These are phyloP conservation scores for Abelmoschus esculentus DNA, from an alignment of 345 rosid genomes.

Conservation along the genomic window DNA sequence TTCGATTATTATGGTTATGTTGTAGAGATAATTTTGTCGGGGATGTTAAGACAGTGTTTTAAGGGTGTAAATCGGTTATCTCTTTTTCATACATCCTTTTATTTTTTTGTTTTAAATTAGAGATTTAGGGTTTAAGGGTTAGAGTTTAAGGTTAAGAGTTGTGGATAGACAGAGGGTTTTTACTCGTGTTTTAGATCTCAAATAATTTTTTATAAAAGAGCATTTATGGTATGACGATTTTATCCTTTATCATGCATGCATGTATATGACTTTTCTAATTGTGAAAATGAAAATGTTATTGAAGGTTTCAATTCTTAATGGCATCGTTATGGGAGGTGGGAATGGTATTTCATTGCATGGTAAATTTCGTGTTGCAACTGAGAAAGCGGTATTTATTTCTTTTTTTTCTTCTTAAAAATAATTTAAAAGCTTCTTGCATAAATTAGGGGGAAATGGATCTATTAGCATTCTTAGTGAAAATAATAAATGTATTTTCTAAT, in stretches of 20 bases:
- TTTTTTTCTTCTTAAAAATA: slow-evolving; percentile 2
- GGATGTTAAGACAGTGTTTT: too few relatives aligned
- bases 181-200: too few relatives aligned
- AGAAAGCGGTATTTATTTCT: slow-evolving; percentile 49
- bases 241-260: not conserved
- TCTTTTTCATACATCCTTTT: too few relatives aligned
- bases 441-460: not conserved
- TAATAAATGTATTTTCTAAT: too few relatives aligned
- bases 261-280: not conserved
- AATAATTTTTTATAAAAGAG: not conserved
- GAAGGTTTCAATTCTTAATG: slow-evolving; percentile 71
- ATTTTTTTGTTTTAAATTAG: too few relatives aligned
- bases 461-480: too few relatives aligned
- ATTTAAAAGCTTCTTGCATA: not conserved
- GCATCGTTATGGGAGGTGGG: slow-evolving; percentile 90
- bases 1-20: too few relatives aligned
- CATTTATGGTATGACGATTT: not conserved
- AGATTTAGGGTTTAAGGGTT: too few relatives aligned
- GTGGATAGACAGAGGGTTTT: too few relatives aligned
- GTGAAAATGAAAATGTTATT: not conserved
- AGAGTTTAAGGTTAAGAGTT: too few relatives aligned
- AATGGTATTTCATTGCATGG: slow-evolving; percentile 72
- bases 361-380: slow-evolving; percentile 68
- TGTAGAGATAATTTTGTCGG: too few relatives aligned
- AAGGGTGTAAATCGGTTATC: too few relatives aligned